These are phyloP conservation scores for Cutaneotrichosporon cutaneum DNA, from an alignment of 1,284 basidiomycete genomes.

Conservation along the genomic window DNA sequence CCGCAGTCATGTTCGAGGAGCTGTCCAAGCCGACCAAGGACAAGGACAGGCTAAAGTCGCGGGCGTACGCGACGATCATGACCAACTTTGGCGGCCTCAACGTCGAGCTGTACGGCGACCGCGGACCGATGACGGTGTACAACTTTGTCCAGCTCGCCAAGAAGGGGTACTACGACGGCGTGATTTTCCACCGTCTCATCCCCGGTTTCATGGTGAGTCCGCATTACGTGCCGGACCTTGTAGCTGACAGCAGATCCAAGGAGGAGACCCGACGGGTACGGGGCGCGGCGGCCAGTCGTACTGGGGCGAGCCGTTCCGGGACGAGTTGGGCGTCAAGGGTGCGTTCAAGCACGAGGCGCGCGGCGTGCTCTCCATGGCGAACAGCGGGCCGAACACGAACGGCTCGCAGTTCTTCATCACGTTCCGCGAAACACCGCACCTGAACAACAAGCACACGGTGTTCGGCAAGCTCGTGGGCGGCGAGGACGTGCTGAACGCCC, in stretches of 20 bases:
- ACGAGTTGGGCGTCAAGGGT: constrained; percentile 81
- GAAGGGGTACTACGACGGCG: constrained; percentile 81
- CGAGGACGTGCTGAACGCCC: constrained; percentile 77
- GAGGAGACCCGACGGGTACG: constrained; percentile 94
- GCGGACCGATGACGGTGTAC: constrained; percentile 97
- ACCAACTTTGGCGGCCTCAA: constrained; percentile 89
- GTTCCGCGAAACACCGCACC: constrained; percentile 73
- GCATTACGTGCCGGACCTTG: too few species aligned
- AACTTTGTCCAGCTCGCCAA: constrained; percentile 92
- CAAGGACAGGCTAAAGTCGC: constrained; percentile 83
- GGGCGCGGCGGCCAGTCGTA: constrained; percentile 89
- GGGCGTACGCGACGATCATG: constrained; percentile 84
- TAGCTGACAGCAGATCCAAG: constrained; percentile 68
- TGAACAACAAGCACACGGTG: constrained; percentile 71
- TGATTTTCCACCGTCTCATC: constrained; percentile 82
- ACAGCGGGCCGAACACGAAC: constrained; percentile 65
- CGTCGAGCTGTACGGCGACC: constrained; percentile 69
- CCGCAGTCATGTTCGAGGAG: constrained; percentile 78
- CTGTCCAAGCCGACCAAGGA: constrained; percentile 80
- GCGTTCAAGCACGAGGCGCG: constrained; percentile 80
- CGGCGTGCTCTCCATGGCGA: constrained; percentile 82
- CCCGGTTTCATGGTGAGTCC: constrained; percentile 88
- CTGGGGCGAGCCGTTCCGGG: constrained; percentile 93
- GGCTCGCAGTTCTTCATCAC: constrained; percentile 90
- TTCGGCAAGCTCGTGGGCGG: constrained; percentile 96